A percentile compares a stretch with the other conserved stretches of the same genome.
These are phyloP conservation scores for Beauveria scarabaeidicola DNA, from an alignment of 2,329 filamentous ascomycete species.

Conservation along the genomic window DNA sequence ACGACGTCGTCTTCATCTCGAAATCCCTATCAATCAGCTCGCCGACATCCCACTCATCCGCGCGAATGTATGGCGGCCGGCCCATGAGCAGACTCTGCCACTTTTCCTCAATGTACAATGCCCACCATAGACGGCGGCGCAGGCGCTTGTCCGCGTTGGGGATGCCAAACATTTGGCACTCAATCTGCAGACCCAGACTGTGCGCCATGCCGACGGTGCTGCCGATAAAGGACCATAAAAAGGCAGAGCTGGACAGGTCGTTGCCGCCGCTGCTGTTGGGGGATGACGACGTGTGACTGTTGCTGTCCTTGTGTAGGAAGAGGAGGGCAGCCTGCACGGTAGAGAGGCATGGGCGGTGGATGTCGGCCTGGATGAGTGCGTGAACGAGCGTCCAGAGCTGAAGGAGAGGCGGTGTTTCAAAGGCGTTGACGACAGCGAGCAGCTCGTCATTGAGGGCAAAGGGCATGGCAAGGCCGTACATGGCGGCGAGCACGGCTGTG, in stretches of 20 bases:
- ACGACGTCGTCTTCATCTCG: neutral
- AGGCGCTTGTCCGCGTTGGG: conserved; percentile 29
- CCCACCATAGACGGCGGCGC: conserved; percentile 31
- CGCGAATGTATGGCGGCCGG: conserved; percentile 25
- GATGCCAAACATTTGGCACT: conserved; percentile 28
- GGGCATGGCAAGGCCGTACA: conserved; percentile 14
- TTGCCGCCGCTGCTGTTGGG: neutral
- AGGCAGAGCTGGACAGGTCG: conserved; percentile 22
- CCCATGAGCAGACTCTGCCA: conserved; percentile 28
- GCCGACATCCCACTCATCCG: conserved; percentile 23
- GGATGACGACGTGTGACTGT: neutral
- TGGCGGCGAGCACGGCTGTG: conserved; percentile 10
- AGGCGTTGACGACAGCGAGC: conserved; percentile 4
- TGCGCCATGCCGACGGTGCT: conserved; percentile 25
- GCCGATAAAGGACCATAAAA: conserved; percentile 29
- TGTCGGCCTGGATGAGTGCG: conserved; percentile 3
- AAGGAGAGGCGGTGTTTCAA: neutral
- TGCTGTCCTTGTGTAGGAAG: conserved; percentile 11
- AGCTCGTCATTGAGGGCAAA: conserved; percentile 13
- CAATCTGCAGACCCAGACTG: conserved; percentile 27
- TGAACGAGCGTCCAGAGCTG: conserved; percentile 12
- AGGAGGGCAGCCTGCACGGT: conserved; percentile 11
- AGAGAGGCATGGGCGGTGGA: conserved; percentile 5
- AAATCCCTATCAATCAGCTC: conserved; percentile 11
- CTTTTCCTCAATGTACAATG: conserved; percentile 30